phyloP scores from a whole-genome alignment of 225 moss, liverwort and hornwort species.

The Antitrichia curtipendula region DNA sequence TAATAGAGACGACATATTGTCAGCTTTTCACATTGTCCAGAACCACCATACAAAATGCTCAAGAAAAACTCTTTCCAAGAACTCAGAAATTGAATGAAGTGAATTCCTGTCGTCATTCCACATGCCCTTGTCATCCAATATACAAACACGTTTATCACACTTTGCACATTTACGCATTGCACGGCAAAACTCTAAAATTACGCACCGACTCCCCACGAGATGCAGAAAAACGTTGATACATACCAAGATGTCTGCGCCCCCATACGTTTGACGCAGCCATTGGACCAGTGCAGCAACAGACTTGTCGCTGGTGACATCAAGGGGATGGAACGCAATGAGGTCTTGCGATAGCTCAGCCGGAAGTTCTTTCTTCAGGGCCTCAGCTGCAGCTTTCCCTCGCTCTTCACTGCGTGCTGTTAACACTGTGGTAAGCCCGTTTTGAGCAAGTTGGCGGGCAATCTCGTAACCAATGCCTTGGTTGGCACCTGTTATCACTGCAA shows the following conservation, averaged over 20 bases:
- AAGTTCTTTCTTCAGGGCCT: neutral
- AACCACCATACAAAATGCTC: neutral
- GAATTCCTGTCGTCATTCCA: neutral
- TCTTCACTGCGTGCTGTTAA: neutral
- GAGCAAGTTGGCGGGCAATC: slow-evolving; percentile 8
- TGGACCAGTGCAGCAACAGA: neutral
- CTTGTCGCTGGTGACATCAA: neutral
- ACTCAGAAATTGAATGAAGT: too few relatives aligned
- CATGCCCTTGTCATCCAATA: neutral
- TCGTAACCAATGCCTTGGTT: slow-evolving; percentile 12
- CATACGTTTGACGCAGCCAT: slow-evolving; percentile 16
- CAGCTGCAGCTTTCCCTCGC: neutral
- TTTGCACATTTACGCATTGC: neutral
- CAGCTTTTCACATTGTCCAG: neutral
- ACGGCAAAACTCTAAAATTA: neutral
- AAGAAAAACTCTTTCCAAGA: neutral
- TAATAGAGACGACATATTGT: too few relatives aligned
- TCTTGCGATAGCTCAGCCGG: neutral
- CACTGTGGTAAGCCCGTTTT: neutral
- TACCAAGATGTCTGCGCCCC: slow-evolving; percentile 10
- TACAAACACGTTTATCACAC: neutral
- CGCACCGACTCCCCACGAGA: neutral
- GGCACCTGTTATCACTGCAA: slow-evolving; percentile 3
- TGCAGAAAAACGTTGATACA: neutral
- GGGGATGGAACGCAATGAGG: neutral